Percentiles rank a stretch among this genome's conserved stretches.
Conservation (phyloP, 495 filamentous ascomycete genomes). For the Penicillium subrubescens region DNA sequence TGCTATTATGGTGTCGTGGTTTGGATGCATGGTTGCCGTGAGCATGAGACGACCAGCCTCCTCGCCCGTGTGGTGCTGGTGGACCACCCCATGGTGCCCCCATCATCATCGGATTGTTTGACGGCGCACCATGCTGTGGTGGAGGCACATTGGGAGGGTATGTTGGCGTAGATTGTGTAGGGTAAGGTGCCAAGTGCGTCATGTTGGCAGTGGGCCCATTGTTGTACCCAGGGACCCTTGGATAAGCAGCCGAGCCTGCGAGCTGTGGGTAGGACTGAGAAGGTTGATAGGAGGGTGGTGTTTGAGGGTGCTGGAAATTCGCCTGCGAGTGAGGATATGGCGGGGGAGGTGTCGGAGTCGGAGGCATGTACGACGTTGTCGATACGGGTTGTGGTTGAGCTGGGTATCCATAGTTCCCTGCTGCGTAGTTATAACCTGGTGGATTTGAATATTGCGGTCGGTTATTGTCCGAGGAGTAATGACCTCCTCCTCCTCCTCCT, state of each 20-base stretch:
- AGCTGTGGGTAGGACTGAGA: slow-evolving; percentile 32
- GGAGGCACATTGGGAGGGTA: slow-evolving; percentile 29
- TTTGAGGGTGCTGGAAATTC: slow-evolving; percentile 30
- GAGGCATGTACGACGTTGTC: slow-evolving; percentile 25
- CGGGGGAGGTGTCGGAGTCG: slow-evolving; percentile 19
- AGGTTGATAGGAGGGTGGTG: slow-evolving; percentile 27
- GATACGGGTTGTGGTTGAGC: slow-evolving; percentile 35
- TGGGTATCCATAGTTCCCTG: slow-evolving; percentile 39
- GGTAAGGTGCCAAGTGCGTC: slow-evolving; percentile 26
- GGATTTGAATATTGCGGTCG: slow-evolving; percentile 25
- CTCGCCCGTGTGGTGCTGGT: slow-evolving; percentile 28
- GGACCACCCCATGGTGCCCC: slow-evolving; percentile 62
- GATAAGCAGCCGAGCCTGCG: slow-evolving; percentile 30
- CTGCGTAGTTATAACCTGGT: slow-evolving; percentile 31
- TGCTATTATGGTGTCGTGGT: slow-evolving; percentile 27
- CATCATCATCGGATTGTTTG: slow-evolving; percentile 54
- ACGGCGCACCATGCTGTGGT: slow-evolving; percentile 26
- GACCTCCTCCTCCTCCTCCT: slow-evolving; percentile 56
- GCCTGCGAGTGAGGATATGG: slow-evolving; percentile 32
- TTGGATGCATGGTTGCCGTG: slow-evolving; percentile 44
- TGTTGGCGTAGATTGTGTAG: slow-evolving; percentile 27
- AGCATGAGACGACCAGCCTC: slow-evolving; percentile 48
- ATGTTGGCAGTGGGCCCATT: slow-evolving; percentile 10
- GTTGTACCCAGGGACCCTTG: slow-evolving; percentile 35
- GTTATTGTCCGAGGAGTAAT: slow-evolving; percentile 40